Conservation (phyloP, 345 rosid genomes). For the Hibiscus tridactylites region DNA sequence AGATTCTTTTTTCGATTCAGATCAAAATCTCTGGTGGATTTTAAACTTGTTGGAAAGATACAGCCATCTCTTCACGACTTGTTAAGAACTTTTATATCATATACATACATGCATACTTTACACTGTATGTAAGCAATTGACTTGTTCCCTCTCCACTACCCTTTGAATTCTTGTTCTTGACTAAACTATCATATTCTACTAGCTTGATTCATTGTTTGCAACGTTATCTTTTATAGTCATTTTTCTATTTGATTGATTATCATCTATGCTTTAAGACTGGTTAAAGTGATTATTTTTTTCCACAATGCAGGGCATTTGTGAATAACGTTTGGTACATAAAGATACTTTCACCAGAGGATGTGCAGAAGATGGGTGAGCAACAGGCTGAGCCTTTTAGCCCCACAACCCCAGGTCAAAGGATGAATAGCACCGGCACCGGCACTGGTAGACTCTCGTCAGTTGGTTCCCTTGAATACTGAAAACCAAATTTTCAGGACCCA, state of each 20-base stretch:
- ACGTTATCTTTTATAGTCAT: too few species aligned
- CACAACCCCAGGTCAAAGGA: slow-evolving; percentile 22
- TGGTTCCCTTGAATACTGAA: not conserved
- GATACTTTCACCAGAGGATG: slow-evolving; percentile 28
- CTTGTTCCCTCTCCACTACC: not conserved
- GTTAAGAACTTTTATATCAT: not conserved
- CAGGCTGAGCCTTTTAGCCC: slow-evolving; percentile 29
- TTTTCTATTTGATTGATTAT: not conserved
- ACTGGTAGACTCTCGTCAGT: not conserved
- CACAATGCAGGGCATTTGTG: slow-evolving; percentile 26
- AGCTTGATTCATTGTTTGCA: not conserved
- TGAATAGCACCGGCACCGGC: not conserved
- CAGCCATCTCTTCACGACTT: not conserved
- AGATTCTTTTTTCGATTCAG: too few species aligned
- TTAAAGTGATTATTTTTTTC: not conserved
- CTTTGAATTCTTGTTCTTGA: not conserved
- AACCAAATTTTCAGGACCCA: not conserved
- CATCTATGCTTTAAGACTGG: not conserved
- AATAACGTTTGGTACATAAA: not conserved
- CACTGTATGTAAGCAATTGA: not conserved
- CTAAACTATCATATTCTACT: not conserved
- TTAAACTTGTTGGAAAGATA: not conserved
- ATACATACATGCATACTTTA: not conserved
- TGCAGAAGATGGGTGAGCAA: slow-evolving; percentile 50
- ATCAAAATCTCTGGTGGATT: not conserved